phyloP scores from a whole-genome alignment of 352 stramenopile genomes.

The Globisporangium irregulare region DNA sequence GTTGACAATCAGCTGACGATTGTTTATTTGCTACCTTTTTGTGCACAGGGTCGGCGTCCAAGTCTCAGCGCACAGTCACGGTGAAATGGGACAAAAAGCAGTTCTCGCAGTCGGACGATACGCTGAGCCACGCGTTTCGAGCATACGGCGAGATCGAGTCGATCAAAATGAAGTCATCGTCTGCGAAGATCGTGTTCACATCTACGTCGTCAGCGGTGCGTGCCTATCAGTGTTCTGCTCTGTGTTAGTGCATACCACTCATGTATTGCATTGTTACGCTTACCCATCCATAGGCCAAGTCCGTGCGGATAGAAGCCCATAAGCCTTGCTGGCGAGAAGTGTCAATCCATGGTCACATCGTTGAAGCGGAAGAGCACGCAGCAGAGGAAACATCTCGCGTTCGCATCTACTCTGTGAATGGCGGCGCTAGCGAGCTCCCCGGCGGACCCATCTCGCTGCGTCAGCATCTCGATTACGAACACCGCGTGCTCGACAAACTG shows the following conservation, averaged over 20 bases:
- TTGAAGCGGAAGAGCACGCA: slow-evolving; percentile 48
- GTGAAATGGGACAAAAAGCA: slow-evolving; percentile 74
- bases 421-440: slow-evolving; percentile 24
- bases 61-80: slow-evolving; percentile 70
- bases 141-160: slow-evolving; percentile 61
- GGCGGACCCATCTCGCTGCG: slow-evolving; percentile 44
- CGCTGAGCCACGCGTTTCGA: slow-evolving; percentile 53
- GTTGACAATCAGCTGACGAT: not conserved
- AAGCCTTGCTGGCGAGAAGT: slow-evolving; percentile 67
- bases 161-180: slow-evolving; percentile 70
- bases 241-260: not conserved
- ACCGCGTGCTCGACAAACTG: slow-evolving; percentile 48
- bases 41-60: slow-evolving; percentile 23
- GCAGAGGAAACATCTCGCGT: slow-evolving; percentile 11
- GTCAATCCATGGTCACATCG: slow-evolving; percentile 68
- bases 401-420: slow-evolving; percentile 16
- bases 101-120: slow-evolving; percentile 74
- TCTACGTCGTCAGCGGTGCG: slow-evolving; percentile 40
- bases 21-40: not conserved
- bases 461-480: slow-evolving; percentile 56
- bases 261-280: not conserved
- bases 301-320: slow-evolving; percentile 69
- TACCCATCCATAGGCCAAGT: slow-evolving; percentile 31
- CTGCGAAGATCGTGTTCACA: slow-evolving; percentile 61
- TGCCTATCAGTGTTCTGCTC: not conserved